Evolutionary conservation across 2,329 filamentous ascomycete genomes (phyloP), one percentile per base, ranked within the genome.

Genomic region (Sclerotinia trifoliorum): DNA sequence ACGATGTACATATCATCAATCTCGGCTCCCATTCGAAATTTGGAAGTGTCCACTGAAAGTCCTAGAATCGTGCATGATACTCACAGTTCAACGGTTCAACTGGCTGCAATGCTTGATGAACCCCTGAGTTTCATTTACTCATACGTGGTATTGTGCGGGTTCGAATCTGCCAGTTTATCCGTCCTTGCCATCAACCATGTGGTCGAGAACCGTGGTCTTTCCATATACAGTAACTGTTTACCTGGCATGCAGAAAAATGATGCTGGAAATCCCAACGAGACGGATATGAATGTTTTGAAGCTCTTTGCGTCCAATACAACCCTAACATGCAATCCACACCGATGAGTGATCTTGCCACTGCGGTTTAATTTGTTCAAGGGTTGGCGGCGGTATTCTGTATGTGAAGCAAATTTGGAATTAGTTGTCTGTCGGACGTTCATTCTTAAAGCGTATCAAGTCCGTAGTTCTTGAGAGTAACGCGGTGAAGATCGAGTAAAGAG

Each of bases 1-100:
- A 62, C 60, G 46, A 39, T 39, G 21, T 62, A 62, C 44, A 62
- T 51, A 24, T 19, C n/a, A 26, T 49, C 60, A 62, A 62, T 51
- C n/a, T 62, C 60, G 60, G 15, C 32, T 51, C 32, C 15, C 24
- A 51, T 10, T 51, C 46, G 15, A 39, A 39, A 51, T 62, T n/a
- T 7, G 29, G 32, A 26, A 39, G 29, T 39, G 2, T 26, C 46
- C 60, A 51, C 46, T 51, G 17, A 51, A 51, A 39, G 15, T 15
- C 46, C 39, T 35, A 39, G 46, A 62, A 62, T 24, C 15, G 19
- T 32, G 29, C 26, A 24, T 35, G 44, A n/a, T 21, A 21, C 29
- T 62, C 46, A 51, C 13, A 39, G 55, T 42, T 57, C 55, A 39
- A 39, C 32, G 3, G 29, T 62, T 39, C 21, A 39, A 51, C 29